phyloP scores from a whole-genome alignment of 2,329 filamentous ascomycete species.

The Aspergillus sp. region DNA sequence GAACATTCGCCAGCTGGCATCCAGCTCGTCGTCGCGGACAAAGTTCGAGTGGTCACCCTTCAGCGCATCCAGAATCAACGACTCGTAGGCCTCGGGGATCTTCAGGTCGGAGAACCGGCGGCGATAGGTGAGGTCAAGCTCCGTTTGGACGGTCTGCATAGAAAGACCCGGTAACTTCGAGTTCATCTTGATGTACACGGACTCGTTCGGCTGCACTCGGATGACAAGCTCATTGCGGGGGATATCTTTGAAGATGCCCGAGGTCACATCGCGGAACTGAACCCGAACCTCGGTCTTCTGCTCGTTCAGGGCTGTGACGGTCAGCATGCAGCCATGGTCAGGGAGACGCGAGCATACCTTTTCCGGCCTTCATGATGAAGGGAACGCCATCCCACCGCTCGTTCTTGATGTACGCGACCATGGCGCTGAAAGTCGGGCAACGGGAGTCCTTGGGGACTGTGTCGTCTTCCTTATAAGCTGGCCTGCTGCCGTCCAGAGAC shows the following conservation, averaged over 20 bases:
- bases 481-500: constrained; percentile 92
- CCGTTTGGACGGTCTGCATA: constrained; percentile 98
- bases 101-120: constrained; percentile 98
- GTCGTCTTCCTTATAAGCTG: constrained; percentile 96
- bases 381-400: constrained; percentile 98
- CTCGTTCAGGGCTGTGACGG: constrained; percentile 69
- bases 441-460: constrained; percentile 95
- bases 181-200: constrained; percentile 99
- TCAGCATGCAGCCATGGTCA: constrained; percentile 9
- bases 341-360: constrained; percentile 40
- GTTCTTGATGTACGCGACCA: constrained; percentile 98
- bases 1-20: constrained; percentile 98
- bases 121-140: constrained; percentile 95
- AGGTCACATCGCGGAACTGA: constrained; percentile 98
- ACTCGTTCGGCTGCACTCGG: constrained; percentile 98
- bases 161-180: constrained; percentile 95
- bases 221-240: constrained; percentile 98
- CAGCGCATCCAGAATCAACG: constrained; percentile 88
- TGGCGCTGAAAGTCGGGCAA: constrained; percentile 94
- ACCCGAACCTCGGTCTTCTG: constrained; percentile 99
- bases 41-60: constrained; percentile 99
- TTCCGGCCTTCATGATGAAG: constrained; percentile 98
- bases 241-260: constrained; percentile 99
- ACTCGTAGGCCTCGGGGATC: constrained; percentile 98
- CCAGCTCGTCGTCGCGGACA: constrained; percentile 90